Conservation (phyloP, 345 rosid genomes). For the Anacardium occidentale region DNA sequence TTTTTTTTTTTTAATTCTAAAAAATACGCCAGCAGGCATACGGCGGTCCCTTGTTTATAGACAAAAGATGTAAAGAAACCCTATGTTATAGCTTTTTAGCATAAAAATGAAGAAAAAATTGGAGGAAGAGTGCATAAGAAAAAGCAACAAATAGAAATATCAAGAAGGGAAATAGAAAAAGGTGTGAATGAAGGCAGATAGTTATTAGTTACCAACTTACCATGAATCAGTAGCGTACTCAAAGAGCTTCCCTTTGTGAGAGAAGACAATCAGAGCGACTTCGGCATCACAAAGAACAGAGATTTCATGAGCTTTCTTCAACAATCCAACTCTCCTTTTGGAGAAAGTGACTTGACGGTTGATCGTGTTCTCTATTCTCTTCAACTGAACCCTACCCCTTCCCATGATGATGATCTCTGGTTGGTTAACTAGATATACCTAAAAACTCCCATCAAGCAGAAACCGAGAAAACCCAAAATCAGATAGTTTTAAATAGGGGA, state of each 20-base stretch:
- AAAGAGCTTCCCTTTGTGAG: constrained; percentile 74
- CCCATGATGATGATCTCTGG: constrained; percentile 40
- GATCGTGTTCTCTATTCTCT: constrained; percentile 83
- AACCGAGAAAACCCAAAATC: constrained; percentile 24
- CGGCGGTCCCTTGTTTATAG: background rate
- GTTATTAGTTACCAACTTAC: constrained; percentile 45
- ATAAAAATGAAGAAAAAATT: background rate
- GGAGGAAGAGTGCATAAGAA: background rate
- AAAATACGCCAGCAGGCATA: background rate
- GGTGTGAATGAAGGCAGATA: background rate
- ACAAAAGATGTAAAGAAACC: background rate
- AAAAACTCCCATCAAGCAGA: constrained; percentile 42
- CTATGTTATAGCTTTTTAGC: background rate
- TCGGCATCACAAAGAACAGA: constrained; percentile 77
- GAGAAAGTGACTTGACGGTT: constrained; percentile 78
- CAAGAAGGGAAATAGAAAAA: too few relatives aligned
- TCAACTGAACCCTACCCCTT: constrained; percentile 86
- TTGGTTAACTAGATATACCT: constrained; percentile 8
- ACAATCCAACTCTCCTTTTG: constrained; percentile 65
- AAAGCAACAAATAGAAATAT: background rate
- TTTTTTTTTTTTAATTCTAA: too few relatives aligned
- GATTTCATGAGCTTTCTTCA: constrained; percentile 89
- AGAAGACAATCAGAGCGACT: constrained; percentile 74
- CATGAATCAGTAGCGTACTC: constrained; percentile 68
- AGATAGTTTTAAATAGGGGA: background rate